phyloP scores from a whole-genome alignment of 805 yeast species.

The Clavispora carvajalis region DNA sequence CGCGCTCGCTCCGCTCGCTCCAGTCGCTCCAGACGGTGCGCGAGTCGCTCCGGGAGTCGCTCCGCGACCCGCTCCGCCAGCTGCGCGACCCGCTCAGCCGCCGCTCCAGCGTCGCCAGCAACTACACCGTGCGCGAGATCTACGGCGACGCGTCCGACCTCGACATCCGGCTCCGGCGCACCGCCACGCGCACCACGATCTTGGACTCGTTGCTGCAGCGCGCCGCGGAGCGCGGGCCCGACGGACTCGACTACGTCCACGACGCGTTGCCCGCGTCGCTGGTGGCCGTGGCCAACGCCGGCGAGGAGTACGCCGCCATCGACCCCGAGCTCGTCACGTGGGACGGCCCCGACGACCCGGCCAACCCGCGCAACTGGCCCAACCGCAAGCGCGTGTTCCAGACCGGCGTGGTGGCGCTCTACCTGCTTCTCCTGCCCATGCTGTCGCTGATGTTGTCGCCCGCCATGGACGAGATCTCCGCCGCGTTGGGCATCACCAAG shows the following conservation, averaged over 20 bases:
- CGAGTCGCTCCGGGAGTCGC: not conserved
- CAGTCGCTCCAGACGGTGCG: too few species aligned
- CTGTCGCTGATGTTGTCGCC: constrained; percentile 61
- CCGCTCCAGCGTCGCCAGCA: constrained; percentile 5
- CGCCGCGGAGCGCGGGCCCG: constrained; percentile 3
- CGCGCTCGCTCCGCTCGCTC: too few species aligned
- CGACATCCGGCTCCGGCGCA: constrained; percentile 36
- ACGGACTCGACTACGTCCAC: not conserved
- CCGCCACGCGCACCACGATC: constrained; percentile 41
- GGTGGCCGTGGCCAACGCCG: constrained; percentile 38
- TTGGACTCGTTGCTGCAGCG: constrained; percentile 30
- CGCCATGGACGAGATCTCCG: constrained; percentile 46
- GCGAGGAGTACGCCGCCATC: constrained; percentile 46
- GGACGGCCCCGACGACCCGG: constrained; percentile 58
- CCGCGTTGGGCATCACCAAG: constrained; percentile 28
- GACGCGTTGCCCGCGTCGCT: constrained; percentile 22
- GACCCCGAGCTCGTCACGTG: constrained; percentile 69
- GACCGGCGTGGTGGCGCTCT: constrained; percentile 44
- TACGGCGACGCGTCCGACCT: constrained; percentile 36
- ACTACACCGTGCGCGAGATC: constrained; percentile 29
- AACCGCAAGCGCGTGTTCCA: constrained; percentile 34
- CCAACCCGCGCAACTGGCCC: constrained; percentile 63
- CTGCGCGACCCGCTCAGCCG: constrained; percentile 5
- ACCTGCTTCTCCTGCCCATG: constrained; percentile 57
- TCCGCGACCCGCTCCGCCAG: constrained; percentile 5